A percentile compares a stretch with the other conserved stretches of the same genome.
These are phyloP conservation scores for Ensete ventricosum DNA, from an alignment of 176 grass and related monocot species.

Conservation along the genomic window DNA sequence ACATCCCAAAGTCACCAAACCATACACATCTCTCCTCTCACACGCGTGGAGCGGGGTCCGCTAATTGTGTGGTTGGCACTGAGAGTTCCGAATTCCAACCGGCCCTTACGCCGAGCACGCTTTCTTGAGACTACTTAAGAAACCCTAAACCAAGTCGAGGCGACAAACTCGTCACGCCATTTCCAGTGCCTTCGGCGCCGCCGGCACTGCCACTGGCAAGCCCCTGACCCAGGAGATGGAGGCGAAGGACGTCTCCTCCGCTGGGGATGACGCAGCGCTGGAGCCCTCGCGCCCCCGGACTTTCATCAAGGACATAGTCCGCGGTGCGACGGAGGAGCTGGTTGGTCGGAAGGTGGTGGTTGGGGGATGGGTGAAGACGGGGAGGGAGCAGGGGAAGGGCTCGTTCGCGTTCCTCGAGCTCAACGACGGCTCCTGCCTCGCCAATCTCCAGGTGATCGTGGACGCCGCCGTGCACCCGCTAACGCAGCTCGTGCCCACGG, in stretches of 20 bases:
- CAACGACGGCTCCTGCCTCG: constrained; percentile 81
- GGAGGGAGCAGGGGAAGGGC: constrained; percentile 59
- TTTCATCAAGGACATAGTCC: constrained; percentile 7
- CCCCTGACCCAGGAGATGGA: neutral
- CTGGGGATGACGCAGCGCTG: neutral
- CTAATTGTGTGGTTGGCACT: too few species aligned
- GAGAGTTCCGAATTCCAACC: too few species aligned
- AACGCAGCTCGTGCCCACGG: constrained; percentile 48
- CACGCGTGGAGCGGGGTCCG: too few species aligned
- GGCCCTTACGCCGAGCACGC: too few species aligned
- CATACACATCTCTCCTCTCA: too few species aligned
- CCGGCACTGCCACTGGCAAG: neutral
- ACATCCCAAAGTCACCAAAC: too few species aligned
- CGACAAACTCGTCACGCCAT: neutral
- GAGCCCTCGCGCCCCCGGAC: neutral
- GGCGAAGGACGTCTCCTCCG: neutral
- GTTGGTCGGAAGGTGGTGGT: constrained; percentile 48
- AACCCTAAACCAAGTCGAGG: too few species aligned
- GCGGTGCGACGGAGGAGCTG: constrained; percentile 3
- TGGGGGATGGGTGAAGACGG: constrained; percentile 73
- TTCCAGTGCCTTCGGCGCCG: neutral
- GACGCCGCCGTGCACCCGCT: constrained; percentile 46
- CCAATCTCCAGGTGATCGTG: constrained; percentile 71
- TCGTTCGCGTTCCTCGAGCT: constrained; percentile 75
- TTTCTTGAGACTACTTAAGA: too few species aligned